Base-by-base conservation (phyloP, 805 yeast species). In the Ogataea parapolymorpha region DNA sequence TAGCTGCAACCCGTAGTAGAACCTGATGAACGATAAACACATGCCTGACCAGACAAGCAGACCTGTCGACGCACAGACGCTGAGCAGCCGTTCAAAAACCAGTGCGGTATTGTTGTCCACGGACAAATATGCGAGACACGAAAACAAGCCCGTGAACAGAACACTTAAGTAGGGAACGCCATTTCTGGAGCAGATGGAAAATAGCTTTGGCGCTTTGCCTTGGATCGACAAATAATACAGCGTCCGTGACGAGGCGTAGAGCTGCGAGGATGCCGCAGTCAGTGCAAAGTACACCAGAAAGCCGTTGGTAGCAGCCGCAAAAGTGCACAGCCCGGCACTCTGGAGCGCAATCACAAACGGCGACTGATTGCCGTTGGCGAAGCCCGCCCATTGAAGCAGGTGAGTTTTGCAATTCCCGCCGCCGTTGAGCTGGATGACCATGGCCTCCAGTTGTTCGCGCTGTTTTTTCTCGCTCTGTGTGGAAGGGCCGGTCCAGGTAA, bases 101-200 rank as follows among this genome's bases (percentile, higher is more conserved):
- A 67, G 61, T 12, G 83, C 75, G 0, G 89, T 80, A 27, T 68
- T 60, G 40, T 73, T 68, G 32, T 77, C 71, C 5, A 82, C 79
- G 3, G 85, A 75, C 16, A 83, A 56, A 56, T 68, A 84, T 0
- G 88, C 74, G 26, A 84, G 61, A 3, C 77, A 55, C 0, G 86
- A 84, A 56, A 85, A 77, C 1, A 70, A 35, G 2, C 81, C 80
- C 0, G 89, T 72, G 44, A 80, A 74, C 25, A 83, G 47, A 2
- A 86, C 90, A 11, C 91, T 76, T 42, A 69, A 67, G 57, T 80
- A 80, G 0, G 95, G 95, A 11, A 83, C 85, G 4, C 95, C 95
- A 18, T 63, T 61, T 17, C 70, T 66, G 37, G 78, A 75, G 59
- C 93, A 84, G 16, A 66, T 57, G 5, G 79, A 70, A 53, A 86